Percentiles rank a stretch among this genome's conserved stretches.
phyloP scores from a whole-genome alignment of 2,329 filamentous ascomycete species.

The Fusarium scirpi region DNA sequence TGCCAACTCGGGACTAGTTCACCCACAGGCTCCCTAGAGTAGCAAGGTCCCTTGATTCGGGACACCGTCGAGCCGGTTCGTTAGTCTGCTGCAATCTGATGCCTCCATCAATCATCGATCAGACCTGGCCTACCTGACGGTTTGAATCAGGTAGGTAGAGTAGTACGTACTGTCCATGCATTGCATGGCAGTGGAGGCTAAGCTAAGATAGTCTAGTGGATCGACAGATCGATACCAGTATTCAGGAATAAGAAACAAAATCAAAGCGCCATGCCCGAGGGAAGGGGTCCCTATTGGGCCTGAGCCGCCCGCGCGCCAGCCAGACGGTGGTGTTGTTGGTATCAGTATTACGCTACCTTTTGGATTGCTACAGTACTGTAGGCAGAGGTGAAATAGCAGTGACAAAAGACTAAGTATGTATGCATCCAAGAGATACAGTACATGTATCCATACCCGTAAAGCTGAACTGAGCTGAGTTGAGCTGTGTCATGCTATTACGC shows the following conservation, averaged over 20 bases:
- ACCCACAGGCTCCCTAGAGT: slow-evolving; percentile 8
- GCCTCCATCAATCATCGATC: slow-evolving; percentile 36
- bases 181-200: neutral
- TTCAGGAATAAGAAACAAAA: slow-evolving; percentile 35
- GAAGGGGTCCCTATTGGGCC: slow-evolving; percentile 38
- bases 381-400: neutral
- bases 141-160: slow-evolving; percentile 17
- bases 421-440: no score
- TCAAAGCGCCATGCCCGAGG: slow-evolving; percentile 34
- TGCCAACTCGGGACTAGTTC: slow-evolving; percentile 30
- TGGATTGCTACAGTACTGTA: neutral
- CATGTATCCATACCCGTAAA: neutral
- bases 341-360: neutral
- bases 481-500: neutral
- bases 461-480: neutral
- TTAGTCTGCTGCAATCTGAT: slow-evolving; percentile 19
- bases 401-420: neutral
- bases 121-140: slow-evolving; percentile 15
- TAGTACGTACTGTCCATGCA: neutral
- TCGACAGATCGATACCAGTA: slow-evolving; percentile 18
- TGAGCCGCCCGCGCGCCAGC: slow-evolving; percentile 28
- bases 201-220: slow-evolving; percentile 9
- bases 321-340: slow-evolving; percentile 11
- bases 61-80: slow-evolving; percentile 29
- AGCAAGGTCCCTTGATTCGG: slow-evolving; percentile 26